Evolutionary conservation across 371 early-diverging fungal species (phyloP).

Genomic region (Circinella umbellata): DNA sequence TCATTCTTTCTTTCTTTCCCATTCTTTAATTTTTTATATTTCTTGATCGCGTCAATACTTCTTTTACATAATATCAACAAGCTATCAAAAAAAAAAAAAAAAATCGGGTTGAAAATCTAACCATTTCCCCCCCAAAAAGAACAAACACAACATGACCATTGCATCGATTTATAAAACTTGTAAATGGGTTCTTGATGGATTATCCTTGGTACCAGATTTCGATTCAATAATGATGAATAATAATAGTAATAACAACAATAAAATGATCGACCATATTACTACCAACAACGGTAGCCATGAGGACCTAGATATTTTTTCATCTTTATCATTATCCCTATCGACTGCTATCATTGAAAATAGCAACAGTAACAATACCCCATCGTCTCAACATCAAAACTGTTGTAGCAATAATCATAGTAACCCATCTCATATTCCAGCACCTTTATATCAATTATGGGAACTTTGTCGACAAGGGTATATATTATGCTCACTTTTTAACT

Average conservation of each 20-base stretch:
- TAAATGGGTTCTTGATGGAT: constrained; percentile 13
- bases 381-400: constrained; percentile 15
- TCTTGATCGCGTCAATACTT: background rate
- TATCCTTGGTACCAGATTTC: constrained; percentile 4
- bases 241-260: no score
- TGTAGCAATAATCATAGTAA: constrained; percentile 2
- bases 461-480: constrained; percentile 90
- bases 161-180: constrained; percentile 7
- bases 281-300: background rate
- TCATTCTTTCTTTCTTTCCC: background rate
- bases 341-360: background rate
- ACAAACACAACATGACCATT: background rate
- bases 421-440: constrained; percentile 6
- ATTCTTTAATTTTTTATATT: constrained; percentile 13
- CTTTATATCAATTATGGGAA: constrained; percentile 72
- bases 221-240: background rate
- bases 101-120: no score
- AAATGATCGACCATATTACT: no score
- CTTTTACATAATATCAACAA: no score
- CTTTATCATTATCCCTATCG: no score
- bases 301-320: background rate
- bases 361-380: background rate
- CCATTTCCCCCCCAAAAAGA: no score
- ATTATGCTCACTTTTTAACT: constrained; percentile 83
- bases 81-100: no score